These are phyloP conservation scores for Aspergillus fijiensis DNA, from an alignment of 2,329 filamentous ascomycete genomes.

Conservation along the genomic window DNA sequence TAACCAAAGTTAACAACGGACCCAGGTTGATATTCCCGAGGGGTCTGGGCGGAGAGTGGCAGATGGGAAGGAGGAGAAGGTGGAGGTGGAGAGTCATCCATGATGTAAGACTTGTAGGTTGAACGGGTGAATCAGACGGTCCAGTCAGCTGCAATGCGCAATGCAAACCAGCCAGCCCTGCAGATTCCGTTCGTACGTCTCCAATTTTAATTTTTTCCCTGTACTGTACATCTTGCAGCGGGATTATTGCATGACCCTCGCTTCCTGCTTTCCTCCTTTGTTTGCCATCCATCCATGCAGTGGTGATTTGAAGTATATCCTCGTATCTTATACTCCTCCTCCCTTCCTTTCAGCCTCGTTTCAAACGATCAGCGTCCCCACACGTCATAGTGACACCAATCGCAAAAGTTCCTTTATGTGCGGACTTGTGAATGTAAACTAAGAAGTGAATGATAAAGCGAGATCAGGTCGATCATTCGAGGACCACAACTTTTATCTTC, in stretches of 20 bases:
- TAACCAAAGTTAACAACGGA: background rate
- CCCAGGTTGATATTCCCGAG: background rate
- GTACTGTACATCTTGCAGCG: no score
- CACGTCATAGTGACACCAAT: constrained; percentile 5
- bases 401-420: background rate
- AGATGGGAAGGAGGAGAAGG: background rate
- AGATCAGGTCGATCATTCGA: no score
- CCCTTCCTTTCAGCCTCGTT: constrained; percentile 50
- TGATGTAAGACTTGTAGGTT: background rate
- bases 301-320: background rate
- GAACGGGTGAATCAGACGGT: background rate
- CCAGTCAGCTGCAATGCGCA: background rate
- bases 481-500: no score
- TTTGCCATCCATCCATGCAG: background rate
- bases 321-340: constrained; percentile 6
- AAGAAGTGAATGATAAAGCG: no score
- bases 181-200: background rate
- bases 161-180: background rate
- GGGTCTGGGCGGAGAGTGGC: background rate
- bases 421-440: no score
- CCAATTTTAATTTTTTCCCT: background rate
- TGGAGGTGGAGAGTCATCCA: background rate
- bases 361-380: constrained; percentile 1
- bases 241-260: background rate
- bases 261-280: background rate